Conservation (phyloP, 768 basidiomycete species). For the Lenzites betulinus region DNA sequence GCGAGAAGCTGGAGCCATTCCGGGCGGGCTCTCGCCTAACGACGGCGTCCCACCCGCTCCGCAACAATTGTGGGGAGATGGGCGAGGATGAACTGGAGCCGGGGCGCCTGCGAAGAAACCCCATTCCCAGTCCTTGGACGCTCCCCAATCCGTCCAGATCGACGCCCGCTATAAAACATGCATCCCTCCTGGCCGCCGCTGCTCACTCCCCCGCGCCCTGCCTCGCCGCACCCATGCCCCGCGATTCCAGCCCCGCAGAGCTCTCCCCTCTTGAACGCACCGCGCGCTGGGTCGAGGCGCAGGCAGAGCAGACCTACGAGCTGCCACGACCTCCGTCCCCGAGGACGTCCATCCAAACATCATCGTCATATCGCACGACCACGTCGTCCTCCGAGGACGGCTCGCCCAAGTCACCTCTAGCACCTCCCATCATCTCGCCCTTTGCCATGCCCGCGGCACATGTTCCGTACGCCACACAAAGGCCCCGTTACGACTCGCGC, state of each 20-base stretch:
- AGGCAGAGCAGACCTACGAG: conserved; percentile 24
- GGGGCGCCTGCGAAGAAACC: conserved; percentile 19
- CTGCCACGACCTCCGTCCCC: conserved; percentile 14
- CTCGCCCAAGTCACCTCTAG: conserved; percentile 14
- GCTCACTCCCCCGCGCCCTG: conserved; percentile 5
- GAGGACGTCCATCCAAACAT: conserved; percentile 13
- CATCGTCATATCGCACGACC: conserved; percentile 27
- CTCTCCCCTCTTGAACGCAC: conserved; percentile 24
- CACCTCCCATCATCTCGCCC: conserved; percentile 2
- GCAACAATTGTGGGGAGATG: conserved; percentile 12
- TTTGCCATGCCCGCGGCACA: conserved; percentile 4
- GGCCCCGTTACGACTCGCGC: conserved; percentile 15
- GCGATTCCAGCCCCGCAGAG: conserved; percentile 12
- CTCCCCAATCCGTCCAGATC: conserved; percentile 1
- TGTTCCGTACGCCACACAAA: background rate
- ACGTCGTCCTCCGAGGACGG: conserved; percentile 26
- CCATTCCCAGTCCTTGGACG: conserved; percentile 5
- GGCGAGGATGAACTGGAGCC: background rate
- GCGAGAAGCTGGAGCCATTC: conserved; percentile 9
- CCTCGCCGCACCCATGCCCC: conserved; percentile 14
- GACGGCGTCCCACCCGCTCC: conserved; percentile 4
- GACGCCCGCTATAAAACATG: conserved; percentile 12
- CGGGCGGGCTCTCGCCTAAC: conserved; percentile 10
- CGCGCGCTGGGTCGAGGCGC: conserved; percentile 27
- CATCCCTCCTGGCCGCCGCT: too few species aligned